Percentiles rank a stretch among this genome's conserved stretches.
Evolutionary conservation across 305 asterid species (phyloP).

Genomic region (Fraxinus nigra): DNA sequence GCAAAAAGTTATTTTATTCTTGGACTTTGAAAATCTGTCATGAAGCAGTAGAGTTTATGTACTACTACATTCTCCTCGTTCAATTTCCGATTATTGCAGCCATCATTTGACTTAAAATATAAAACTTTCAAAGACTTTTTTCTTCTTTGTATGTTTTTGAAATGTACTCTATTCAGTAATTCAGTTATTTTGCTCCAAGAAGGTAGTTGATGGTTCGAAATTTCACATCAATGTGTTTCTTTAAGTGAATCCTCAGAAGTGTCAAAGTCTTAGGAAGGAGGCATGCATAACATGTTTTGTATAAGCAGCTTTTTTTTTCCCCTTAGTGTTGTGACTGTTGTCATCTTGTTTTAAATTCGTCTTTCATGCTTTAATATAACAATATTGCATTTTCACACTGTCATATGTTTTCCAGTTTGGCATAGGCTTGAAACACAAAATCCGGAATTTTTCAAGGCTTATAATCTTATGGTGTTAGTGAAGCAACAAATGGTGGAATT

Average conservation of each 20-base stretch:
- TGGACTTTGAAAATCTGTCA: not conserved
- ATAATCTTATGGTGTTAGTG: constrained; percentile 63
- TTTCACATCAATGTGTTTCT: not conserved
- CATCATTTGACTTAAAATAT: not conserved
- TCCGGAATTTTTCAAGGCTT: constrained; percentile 78
- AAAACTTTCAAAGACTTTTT: not conserved
- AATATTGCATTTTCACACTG: not conserved
- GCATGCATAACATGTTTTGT: not conserved
- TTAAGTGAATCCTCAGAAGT: not conserved
- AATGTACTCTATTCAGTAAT: not conserved
- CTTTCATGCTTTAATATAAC: not conserved
- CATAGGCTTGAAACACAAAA: constrained; percentile 75
- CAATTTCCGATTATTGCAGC: not conserved
- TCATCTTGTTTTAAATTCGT: not conserved
- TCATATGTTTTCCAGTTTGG: constrained; percentile 64
- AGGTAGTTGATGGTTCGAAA: not conserved
- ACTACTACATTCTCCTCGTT: not conserved
- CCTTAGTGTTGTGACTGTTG: not conserved
- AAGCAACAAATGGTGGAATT: constrained; percentile 77
- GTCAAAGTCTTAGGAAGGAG: not conserved
- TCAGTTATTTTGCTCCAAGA: not conserved
- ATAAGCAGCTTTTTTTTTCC: not conserved
- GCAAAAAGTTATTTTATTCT: not conserved
- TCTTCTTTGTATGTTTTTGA: not conserved
- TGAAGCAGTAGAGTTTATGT: not conserved